Conservation (phyloP, 164 flowering plant genomes). For the Macadamia tetraphylla region DNA sequence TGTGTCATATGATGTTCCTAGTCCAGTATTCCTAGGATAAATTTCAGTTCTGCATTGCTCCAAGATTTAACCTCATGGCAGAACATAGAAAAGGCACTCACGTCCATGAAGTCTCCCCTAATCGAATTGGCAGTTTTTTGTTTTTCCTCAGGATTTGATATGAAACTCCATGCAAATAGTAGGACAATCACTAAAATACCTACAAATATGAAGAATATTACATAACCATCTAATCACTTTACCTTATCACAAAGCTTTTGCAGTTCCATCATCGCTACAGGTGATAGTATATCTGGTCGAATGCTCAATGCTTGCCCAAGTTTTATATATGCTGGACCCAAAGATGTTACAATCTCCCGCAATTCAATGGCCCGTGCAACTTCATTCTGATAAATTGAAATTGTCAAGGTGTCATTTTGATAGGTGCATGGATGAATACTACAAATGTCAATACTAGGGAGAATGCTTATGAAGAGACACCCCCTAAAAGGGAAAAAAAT, state of each 20-base stretch:
- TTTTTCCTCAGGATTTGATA: not conserved
- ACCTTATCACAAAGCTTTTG: conserved; percentile 99
- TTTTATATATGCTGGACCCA: conserved; percentile 99
- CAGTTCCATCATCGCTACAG: conserved; percentile 88
- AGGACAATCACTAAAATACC: not conserved
- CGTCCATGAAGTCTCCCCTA: no score
- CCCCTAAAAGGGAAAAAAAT: no score
- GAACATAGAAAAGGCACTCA: not conserved
- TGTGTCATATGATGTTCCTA: not conserved
- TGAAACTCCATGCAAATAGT: not conserved
- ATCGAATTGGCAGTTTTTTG: no score
- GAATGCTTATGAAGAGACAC: no score
- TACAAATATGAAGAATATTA: conserved; percentile 1
- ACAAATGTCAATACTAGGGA: no score
- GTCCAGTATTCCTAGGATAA: not conserved
- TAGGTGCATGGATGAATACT: not conserved
- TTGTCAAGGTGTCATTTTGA: not conserved
- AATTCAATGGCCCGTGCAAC: conserved; percentile 96
- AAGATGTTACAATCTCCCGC: conserved; percentile 93
- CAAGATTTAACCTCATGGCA: not conserved
- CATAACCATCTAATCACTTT: conserved; percentile 1
- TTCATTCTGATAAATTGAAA: conserved; percentile 58
- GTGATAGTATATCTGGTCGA: conserved; percentile 95
- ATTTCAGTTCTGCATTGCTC: not conserved
- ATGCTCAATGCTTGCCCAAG: conserved; percentile 99